Base-by-base conservation (phyloP, 2,329 filamentous ascomycete genomes). In the Hymenoscyphus albidus region DNA sequence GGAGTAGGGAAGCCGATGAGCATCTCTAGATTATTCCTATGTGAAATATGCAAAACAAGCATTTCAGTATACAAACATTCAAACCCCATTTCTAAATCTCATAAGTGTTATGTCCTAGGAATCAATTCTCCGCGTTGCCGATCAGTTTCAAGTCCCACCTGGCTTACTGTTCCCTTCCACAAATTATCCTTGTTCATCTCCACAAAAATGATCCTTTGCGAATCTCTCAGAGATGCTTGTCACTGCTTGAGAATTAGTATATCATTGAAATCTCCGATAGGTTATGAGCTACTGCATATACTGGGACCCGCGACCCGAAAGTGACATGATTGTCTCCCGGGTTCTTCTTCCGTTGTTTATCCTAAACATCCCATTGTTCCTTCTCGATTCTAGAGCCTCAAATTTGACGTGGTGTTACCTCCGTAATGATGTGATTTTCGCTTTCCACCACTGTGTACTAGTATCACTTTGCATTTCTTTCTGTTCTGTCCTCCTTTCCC, bases 131-230 rank as follows among this genome's bases (percentile, higher is more conserved):
- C 42, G n/a, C 16, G 42, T 18, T 44, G 42, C n/a, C n/a, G 42
- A 44, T 44, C 42, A 5, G 42, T 44, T 44, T 44, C 42, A 44
- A n/a, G 16, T 44, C 18, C 14, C 6, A 44, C 42, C 42, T 16
- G 42, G 9, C 42, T 44, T n/a, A 44, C n/a, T 44, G 16, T 6
- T 18, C n/a, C 5, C 42, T 6, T 18, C 42, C 42, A 44, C 42
- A 44, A 44, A 44, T 44, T 44, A 44, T 44, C 42, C 42, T 42
- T 58, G 56, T 18, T 22, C 18, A 59, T 59, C 39, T 42, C 10
- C 13, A 40, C 57, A 59, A 14, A 39, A 16, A 14, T 59, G n/a
- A 12, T n/a, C 57, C 35, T 38, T 22, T 13, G 14, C n/a, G 9
- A 18, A 38, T 59, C 7, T 40, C 10, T 59, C 35, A 39, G n/a